These are phyloP conservation scores for Xylaria sp. DNA, from an alignment of 2,329 filamentous ascomycete genomes.

Conservation along the genomic window DNA sequence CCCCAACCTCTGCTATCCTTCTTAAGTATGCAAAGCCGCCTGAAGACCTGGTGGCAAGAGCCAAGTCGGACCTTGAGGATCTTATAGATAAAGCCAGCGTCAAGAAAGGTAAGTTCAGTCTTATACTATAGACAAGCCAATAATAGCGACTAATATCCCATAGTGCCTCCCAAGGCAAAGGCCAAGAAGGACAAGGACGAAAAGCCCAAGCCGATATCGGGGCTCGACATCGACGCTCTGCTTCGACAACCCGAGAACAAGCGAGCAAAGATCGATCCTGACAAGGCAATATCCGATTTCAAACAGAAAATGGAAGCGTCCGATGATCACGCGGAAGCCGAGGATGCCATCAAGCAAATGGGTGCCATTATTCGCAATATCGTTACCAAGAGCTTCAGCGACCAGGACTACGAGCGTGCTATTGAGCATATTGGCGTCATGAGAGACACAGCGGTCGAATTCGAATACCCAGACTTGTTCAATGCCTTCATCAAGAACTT, in stretches of 20 bases:
- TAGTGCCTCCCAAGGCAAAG: slow-evolving; percentile 82
- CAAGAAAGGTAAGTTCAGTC: slow-evolving; percentile 72
- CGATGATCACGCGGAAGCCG: slow-evolving; percentile 69
- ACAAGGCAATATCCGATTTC: slow-evolving; percentile 91
- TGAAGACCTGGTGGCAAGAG: slow-evolving; percentile 68
- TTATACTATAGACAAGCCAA: not conserved
- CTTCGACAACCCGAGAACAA: slow-evolving; percentile 57
- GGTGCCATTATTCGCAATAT: slow-evolving; percentile 73
- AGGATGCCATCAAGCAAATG: slow-evolving; percentile 79
- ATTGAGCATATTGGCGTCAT: slow-evolving; percentile 81
- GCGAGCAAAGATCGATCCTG: slow-evolving; percentile 58
- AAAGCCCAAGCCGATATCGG: slow-evolving; percentile 83
- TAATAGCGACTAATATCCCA: slow-evolving; percentile 44
- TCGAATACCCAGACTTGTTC: slow-evolving; percentile 80
- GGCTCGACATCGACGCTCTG: slow-evolving; percentile 85
- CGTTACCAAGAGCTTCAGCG: slow-evolving; percentile 78
- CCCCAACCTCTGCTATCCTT: slow-evolving; percentile 70
- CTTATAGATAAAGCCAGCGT: slow-evolving; percentile 78
- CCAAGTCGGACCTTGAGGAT: slow-evolving; percentile 66
- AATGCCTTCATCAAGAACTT: slow-evolving; percentile 77
- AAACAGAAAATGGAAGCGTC: slow-evolving; percentile 77
- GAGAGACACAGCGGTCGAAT: slow-evolving; percentile 77
- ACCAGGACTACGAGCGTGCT: slow-evolving; percentile 77
- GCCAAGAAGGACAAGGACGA: slow-evolving; percentile 73
- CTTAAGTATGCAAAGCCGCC: slow-evolving; percentile 79